These are phyloP conservation scores for Podospora fimiseda DNA, from an alignment of 495 filamentous ascomycete species.

Conservation along the genomic window DNA sequence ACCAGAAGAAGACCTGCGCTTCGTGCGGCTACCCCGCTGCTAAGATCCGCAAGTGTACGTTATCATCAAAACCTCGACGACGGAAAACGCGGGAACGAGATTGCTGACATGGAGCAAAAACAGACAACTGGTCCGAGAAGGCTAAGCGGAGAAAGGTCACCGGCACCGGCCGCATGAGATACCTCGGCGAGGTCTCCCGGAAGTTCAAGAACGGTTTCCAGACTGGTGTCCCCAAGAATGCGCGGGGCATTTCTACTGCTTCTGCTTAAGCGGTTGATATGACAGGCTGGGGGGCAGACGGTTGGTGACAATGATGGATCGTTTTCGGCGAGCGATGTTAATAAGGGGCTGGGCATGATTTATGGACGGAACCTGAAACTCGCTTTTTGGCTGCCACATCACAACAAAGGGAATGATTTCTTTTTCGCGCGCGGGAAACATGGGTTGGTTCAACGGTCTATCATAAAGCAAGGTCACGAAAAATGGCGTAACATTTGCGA, in stretches of 20 bases:
- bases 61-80: slow-evolving; percentile 13
- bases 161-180: slow-evolving; percentile 86
- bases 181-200: slow-evolving; percentile 83
- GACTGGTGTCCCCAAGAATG: slow-evolving; percentile 77
- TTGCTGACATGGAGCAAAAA: slow-evolving; percentile 18
- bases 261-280: slow-evolving; percentile 17
- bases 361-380: slow-evolving; percentile 20
- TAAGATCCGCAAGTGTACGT: slow-evolving; percentile 98
- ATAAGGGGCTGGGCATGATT: slow-evolving; percentile 20
- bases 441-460: slow-evolving; percentile 23
- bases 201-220: slow-evolving; percentile 96
- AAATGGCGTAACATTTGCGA: slow-evolving; percentile 29
- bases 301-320: slow-evolving; percentile 17
- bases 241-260: slow-evolving; percentile 52
- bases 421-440: slow-evolving; percentile 15
- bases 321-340: slow-evolving; percentile 30
- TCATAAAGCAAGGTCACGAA: slow-evolving; percentile 27
- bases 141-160: slow-evolving; percentile 99
- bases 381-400: slow-evolving; percentile 23
- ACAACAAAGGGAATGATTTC: slow-evolving; percentile 27
- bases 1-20: slow-evolving; percentile 98
- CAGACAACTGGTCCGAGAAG: slow-evolving; percentile 99
- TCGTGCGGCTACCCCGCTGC: slow-evolving; percentile 96
- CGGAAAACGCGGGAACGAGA: neutral
- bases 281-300: slow-evolving; percentile 19